Base-by-base conservation (phyloP, 2,329 filamentous ascomycete species). In the Diaporthe vexans region DNA sequence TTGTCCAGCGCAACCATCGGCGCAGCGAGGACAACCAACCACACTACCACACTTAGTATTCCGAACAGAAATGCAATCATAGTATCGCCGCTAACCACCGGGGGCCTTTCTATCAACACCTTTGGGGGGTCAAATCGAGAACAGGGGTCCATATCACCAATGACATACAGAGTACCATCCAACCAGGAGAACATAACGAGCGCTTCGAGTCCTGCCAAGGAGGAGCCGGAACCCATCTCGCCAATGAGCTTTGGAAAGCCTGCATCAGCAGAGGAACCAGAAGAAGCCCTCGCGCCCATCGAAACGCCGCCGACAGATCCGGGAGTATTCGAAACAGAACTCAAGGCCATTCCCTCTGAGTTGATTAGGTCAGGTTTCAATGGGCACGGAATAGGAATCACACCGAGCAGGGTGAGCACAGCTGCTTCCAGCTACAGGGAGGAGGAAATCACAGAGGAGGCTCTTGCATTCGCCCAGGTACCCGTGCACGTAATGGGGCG, bases 391-490 rank as follows among this genome's bases (percentile, higher is more conserved):
- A 67, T 52, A 52, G 63, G 69, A 21, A 24, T 61, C 4, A 33
- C 43, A 52, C 48, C 69, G 8, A 52, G 69, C 69, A 51, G 57
- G 26, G 69, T 29, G n/a, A 61, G 69, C 52, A 61, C 69, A n/a
- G 69, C 56, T 61, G 43, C 54, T 21, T 52, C 69, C 15, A 59
- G 33, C 57, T 52, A 63, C 46, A 65, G 61, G n/a, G 68, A 72
- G 9, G 74, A 73, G 6, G 59, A 61, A 24, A 68, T 76, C 37
- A 74, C 74, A 15, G 74, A 76, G 46, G 74, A 76, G 61, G 74
- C 74, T 0, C 48, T 76, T 56, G 74, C 74, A 6, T 76, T 76
- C 15, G 74, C 74, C 4, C 74, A 76, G 59, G 74, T 76, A 2
- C 74, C 74, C 8, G 65, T 76, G 19, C 74, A 76, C 26, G 70